Evolutionary conservation across 345 rosid species (phyloP), one percentile per base, ranked within the genome.

Genomic region (Xanthoceras sorbifolium): DNA sequence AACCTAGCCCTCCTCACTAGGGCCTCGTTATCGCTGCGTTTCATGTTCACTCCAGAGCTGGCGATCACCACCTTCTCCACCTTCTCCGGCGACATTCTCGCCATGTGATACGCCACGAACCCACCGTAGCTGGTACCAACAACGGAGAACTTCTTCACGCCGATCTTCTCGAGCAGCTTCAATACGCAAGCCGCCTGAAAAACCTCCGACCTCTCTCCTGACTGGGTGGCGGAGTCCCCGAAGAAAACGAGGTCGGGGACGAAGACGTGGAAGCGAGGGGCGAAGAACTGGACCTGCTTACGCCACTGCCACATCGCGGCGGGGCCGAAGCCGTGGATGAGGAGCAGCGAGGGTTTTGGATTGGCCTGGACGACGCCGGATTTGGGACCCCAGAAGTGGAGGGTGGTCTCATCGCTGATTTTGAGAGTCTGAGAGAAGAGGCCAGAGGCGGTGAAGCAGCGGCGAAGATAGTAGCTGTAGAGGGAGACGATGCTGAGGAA

Each of bases 81-180:
- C 81, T 80, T 92, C 50, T 88, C 87, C 17, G 97, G 94, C 85
- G 78, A 79, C 94, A 87, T 74, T 78, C 64, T 89, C 17, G 96
- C 99, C 89, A 92, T 32, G 25, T 88, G 87, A 82, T 90, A 92
- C n/a, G 97, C 90, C 52, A 95, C 97, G 50, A 95, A 86, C 42
- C 98, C 98, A 0, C 98, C 98, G 46, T 94, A 94, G 82, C 99
- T 95, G 9, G 98, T 95, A 23, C 99, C 98, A 74, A 85, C 74
- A 1, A 95, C 82, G 28, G 81, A 77, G 36, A 79, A 95, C 82
- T 81, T 87, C 57, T 77, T 71, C 52, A 90, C 83, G 11, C 84
- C 87, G 23, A 88, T 26, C 55, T 75, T 86, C 60, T 88, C 90
- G 18, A 92, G 81, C 75, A 93, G 75, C 70, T 88, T 92, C 46